Base-by-base conservation (phyloP, 768 basidiomycete genomes). In the Hemileccinum rubropunctum region DNA sequence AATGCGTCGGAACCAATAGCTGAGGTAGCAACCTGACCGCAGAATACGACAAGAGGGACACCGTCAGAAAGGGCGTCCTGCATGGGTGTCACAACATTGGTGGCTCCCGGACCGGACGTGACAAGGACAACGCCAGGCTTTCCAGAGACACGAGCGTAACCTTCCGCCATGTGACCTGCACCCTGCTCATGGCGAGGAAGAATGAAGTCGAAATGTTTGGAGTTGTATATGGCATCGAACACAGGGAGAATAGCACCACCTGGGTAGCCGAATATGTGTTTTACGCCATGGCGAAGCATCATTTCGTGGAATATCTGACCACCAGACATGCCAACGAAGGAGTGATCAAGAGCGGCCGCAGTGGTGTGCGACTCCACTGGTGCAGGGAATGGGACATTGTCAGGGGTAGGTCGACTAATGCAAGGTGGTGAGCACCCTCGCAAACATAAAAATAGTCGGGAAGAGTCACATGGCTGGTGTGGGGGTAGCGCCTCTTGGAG, bases 261-360 rank as follows among this genome's bases (percentile, higher is more conserved):
- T 8, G 95, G 95, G 71, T 98, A 99, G 33, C 95, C 95, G 62
- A 99, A 98, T 40, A 99, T 80, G 62, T 98, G 91, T 70, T 95
- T 97, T 59, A 98, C 95, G 50, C 79, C 83, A 65, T 99, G 97
- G 40, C 95, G 81, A 53, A 95, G 84, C 91, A 99, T 95, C 95
- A 99, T 98, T 73, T 99, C 95, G 70, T 99, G 94, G 75, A 99
- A 97, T 65, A 99, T 98, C 70, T 98, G 82, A 23, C 95, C 95
- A 12, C 95, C 95, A 18, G 92, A 91, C 68, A 95, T 80, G 42
- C 95, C 97, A 48, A 98, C 79, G 63, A 99, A 98, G 8, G 88
- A 86, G 60, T 84, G 78, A 66, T 94, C 91, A 52, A 89, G 71
- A 35, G 75, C 76, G 36, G 76, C 76, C 18, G 73, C 71, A 54